phyloP scores from a whole-genome alignment of 1,139 yeast species.

The Yamadazyma friedrichii region DNA sequence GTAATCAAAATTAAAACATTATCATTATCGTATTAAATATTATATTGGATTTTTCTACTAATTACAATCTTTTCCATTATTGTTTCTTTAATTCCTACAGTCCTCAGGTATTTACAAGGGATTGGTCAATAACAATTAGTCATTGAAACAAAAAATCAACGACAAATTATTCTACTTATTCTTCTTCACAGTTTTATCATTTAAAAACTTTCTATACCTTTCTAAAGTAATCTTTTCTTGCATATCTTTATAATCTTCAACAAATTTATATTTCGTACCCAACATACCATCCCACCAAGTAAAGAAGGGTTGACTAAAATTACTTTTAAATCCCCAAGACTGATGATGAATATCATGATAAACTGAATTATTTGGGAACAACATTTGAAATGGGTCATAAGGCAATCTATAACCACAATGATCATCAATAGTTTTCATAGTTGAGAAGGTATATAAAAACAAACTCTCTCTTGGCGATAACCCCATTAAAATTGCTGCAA shows the following conservation, averaged over 20 bases:
- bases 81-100: too few species aligned
- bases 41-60: too few species aligned
- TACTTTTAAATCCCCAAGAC: constrained; percentile 89
- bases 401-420: constrained; percentile 96
- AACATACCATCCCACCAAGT: constrained; percentile 83
- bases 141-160: too few species aligned
- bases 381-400: constrained; percentile 79
- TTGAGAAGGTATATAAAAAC: constrained; percentile 77
- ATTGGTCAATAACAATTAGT: too few species aligned
- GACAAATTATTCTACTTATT: background rate
- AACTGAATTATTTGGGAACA: constrained; percentile 93
- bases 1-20: too few species aligned
- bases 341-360: constrained; percentile 98
- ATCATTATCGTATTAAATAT: too few species aligned
- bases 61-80: too few species aligned
- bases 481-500: constrained; percentile 63
- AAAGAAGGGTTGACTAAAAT: constrained; percentile 96
- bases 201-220: constrained; percentile 61
- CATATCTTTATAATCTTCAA: constrained; percentile 54
- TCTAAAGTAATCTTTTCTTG: constrained; percentile 60
- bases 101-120: too few species aligned
- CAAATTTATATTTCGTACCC: constrained; percentile 70
- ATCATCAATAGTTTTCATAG: constrained; percentile 95
- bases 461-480: constrained; percentile 77
- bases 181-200: constrained; percentile 17